Conservation (phyloP, 176 grass and related monocot genomes). For the Aegilops umbellulata region DNA sequence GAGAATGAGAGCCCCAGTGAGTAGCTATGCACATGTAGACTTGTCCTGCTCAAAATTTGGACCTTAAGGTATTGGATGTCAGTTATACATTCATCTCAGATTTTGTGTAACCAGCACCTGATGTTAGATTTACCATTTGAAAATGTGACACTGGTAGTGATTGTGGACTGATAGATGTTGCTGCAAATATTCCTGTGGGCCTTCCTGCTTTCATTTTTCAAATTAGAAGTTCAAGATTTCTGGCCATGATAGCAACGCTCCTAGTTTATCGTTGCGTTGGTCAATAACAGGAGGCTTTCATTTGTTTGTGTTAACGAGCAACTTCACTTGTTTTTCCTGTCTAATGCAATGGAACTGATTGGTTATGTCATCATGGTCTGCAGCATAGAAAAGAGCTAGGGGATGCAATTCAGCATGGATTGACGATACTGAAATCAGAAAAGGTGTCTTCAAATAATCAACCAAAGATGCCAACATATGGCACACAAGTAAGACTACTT, state of each 20-base stretch:
- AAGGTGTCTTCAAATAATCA: constrained; percentile 73
- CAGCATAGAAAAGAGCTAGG: constrained; percentile 92
- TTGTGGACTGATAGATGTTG: background rate
- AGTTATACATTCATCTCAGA: background rate
- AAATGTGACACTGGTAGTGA: background rate
- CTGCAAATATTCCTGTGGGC: constrained; percentile 10
- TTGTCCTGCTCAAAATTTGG: background rate
- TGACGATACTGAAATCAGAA: constrained; percentile 89
- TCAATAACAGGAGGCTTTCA: background rate
- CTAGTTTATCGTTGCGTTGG: constrained; percentile 1
- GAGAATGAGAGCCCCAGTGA: background rate
- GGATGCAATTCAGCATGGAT: constrained; percentile 82
- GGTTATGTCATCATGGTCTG: constrained; percentile 24
- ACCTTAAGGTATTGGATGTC: background rate
- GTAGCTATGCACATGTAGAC: background rate
- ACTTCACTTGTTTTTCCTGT: background rate
- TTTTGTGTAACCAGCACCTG: background rate
- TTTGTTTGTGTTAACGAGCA: constrained; percentile 17
- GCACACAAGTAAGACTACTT: constrained; percentile 72
- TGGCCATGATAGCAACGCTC: background rate
- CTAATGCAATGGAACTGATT: constrained; percentile 15
- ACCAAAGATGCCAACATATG: constrained; percentile 96
- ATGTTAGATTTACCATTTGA: background rate
- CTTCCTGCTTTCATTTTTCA: background rate
- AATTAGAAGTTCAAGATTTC: background rate